Base-by-base conservation (phyloP, 495 filamentous ascomycete species). In the Penicillium lividum region DNA sequence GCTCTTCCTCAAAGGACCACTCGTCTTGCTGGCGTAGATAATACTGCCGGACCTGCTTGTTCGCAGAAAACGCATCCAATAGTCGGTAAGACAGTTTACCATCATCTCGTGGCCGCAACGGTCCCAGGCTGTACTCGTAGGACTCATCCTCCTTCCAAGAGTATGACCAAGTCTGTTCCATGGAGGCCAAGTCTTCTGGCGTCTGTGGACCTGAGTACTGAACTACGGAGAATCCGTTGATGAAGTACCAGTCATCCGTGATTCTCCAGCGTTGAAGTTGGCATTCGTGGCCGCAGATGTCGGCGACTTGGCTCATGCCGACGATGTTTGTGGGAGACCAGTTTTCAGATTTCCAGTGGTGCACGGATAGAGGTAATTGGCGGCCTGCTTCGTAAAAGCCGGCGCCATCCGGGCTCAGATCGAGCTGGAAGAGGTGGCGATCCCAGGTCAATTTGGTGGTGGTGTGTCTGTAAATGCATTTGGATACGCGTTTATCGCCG, bases 231-330 rank as follows among this genome's bases (percentile, higher is more conserved):
- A 72, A 75, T 6, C 78, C 80, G 55, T 79, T 80, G 11, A 73
- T 68, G 16, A 83, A 56, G 13, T 81, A 66, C 59, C 72, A 77
- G 36, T 75, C 64, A 55, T 78, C 77, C 3, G 63, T 61, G 48
- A 82, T 77, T 44, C 68, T 67, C 65, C 77, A 83, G 6, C 78
- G 71, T 62, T 80, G 77, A 38, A 82, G 64, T 30, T 78, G 72
- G 55, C 78, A 82, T 25, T 65, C 65, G 50, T 77, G 73, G 33
- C 77, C 78, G 51, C 79, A 83, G 15, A 80, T 66, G 42, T 72
- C 68, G 38, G 56, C 29, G 29, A 53, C 31, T 28, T 59, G 45
- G 29, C 64, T 68, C 46, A 68, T 71, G 7, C 67, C 60, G 9
- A 69, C 61, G 53, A 80, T 67, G 7, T 65, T 64, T 27, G 69